A percentile compares a stretch with the other conserved stretches of the same genome.
These are phyloP conservation scores for Arxiozyma bovina DNA, from an alignment of 1,139 yeast genomes.

Conservation along the genomic window DNA sequence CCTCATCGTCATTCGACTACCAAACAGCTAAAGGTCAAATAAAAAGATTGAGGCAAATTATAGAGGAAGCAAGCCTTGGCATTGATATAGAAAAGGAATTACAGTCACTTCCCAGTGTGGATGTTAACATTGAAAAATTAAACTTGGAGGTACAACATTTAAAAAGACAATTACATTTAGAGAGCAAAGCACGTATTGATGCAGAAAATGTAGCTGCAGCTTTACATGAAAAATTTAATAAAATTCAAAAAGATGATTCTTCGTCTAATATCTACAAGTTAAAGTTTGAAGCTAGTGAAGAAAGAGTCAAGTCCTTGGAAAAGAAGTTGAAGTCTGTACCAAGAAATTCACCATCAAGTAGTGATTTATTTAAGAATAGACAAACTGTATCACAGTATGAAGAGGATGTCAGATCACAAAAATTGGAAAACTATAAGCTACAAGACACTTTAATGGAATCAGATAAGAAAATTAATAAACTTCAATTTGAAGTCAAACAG, in stretches of 20 bases:
- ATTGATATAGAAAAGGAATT: conserved; percentile 25
- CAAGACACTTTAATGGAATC: conserved; percentile 33
- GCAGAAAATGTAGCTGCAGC: conserved; percentile 28
- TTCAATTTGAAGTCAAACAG: conserved; percentile 21
- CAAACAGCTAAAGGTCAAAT: conserved; percentile 39
- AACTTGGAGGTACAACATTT: conserved; percentile 34
- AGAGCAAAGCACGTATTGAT: conserved; percentile 30
- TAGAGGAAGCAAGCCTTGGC: conserved; percentile 23
- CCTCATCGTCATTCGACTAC: conserved; percentile 46
- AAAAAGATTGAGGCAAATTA: conserved; percentile 30
- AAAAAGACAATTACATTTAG: conserved; percentile 32
- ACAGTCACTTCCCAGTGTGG: conserved; percentile 18
- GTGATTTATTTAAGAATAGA: conserved; percentile 26
- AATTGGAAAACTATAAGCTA: conserved; percentile 38
- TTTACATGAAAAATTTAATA: conserved; percentile 25
- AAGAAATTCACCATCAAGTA: conserved; percentile 20
- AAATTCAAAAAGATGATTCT: conserved; percentile 26
- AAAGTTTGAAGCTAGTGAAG: conserved; percentile 37
- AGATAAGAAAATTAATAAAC: conserved; percentile 16
- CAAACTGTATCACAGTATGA: conserved; percentile 40
- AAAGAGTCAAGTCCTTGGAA: conserved; percentile 39
- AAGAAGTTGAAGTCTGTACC: conserved; percentile 33
- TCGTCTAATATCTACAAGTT: conserved; percentile 30
- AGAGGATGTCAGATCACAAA: conserved; percentile 26
- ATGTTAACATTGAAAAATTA: conserved; percentile 31